Evolutionary conservation across 1,284 basidiomycete species (phyloP), one percentile per base, ranked within the genome.

Genomic region (Melampsora occidentalis): DNA sequence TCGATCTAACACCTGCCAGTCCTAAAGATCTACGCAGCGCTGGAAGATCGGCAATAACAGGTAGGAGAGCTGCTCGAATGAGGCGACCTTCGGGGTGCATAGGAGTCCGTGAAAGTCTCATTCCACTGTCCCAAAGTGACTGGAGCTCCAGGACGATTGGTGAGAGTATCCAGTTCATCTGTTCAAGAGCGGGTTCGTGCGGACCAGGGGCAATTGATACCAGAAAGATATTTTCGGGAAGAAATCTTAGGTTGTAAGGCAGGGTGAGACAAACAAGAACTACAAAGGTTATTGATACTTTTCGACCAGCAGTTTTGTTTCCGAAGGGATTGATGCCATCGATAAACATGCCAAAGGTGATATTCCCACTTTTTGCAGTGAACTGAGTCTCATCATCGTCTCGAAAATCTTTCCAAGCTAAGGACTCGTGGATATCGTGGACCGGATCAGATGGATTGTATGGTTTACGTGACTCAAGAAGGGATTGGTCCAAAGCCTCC

Each of bases 171-270:
- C 81, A 80, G 70, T 84, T 84, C 31, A 83, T 71, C 16, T 80
- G 59, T 14, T 81, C 80, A 0, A 81, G 67, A 31, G 78, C 78
- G 1, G 85, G 84, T 73, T 85, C 82, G 10, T 80, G 77, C 2
- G 83, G 84, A 12, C 84, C 84, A n/a, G 85, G 85, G 18, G 85
- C 81, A 49, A 84, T 79, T 1, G 82, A 81, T 18, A 79, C 70
- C 6, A 80, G 51, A 39, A 65, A 77, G 31, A 79, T 69, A 49
- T 81, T 79, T 31, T 80, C 62, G 2, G 69, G 62, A 16, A 62
- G 35, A 46, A 77, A 80, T 12, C 80, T 73, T 6, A 78, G 5
- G 10, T 69, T 64, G 51, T 71, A 63, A 12, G 77, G 79, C 18
- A 80, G 69, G 1, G 51, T 63, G 25, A 71, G 16, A 48, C 59